Evolutionary conservation across 2,329 filamentous ascomycete species (phyloP).

Genomic region (Pyrenochaeta sp.): DNA sequence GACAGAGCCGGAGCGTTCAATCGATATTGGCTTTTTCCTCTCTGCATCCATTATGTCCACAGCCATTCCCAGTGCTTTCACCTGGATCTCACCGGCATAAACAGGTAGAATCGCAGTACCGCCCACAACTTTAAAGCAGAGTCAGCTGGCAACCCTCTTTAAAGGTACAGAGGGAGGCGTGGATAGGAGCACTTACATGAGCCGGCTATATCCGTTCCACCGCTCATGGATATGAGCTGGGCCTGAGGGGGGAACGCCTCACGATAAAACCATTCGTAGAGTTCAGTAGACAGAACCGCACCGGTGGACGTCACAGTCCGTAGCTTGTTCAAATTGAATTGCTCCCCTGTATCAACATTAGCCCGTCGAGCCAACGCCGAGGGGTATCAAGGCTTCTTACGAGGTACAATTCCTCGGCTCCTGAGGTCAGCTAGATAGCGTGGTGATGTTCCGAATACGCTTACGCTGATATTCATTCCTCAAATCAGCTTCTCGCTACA

Average conservation of each 20-base stretch:
- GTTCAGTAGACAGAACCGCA: slow-evolving; percentile 52
- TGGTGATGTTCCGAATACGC: background rate
- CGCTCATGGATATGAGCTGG: background rate
- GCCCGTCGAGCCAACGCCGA: too few relatives aligned
- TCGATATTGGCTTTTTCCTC: background rate
- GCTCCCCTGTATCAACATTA: background rate
- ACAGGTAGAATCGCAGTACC: background rate
- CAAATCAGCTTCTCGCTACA: too few relatives aligned
- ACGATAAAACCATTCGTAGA: slow-evolving; percentile 57
- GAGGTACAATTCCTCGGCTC: background rate
- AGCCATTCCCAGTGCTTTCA: background rate
- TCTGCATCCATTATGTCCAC: background rate
- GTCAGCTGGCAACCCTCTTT: background rate
- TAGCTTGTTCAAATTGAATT: slow-evolving; percentile 15
- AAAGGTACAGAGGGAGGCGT: too few relatives aligned
- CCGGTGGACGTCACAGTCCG: slow-evolving; percentile 58
- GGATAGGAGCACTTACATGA: background rate
- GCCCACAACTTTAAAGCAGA: background rate
- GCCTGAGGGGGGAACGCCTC: slow-evolving; percentile 22
- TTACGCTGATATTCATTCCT: too few relatives aligned
- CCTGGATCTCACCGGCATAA: background rate
- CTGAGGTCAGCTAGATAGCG: background rate
- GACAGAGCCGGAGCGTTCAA: background rate
- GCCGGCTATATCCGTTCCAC: background rate
- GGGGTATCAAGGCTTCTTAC: too few relatives aligned